phyloP scores from a whole-genome alignment of 23 red algal genomes.

The Cyanidiococcus yangmingshanensis region DNA sequence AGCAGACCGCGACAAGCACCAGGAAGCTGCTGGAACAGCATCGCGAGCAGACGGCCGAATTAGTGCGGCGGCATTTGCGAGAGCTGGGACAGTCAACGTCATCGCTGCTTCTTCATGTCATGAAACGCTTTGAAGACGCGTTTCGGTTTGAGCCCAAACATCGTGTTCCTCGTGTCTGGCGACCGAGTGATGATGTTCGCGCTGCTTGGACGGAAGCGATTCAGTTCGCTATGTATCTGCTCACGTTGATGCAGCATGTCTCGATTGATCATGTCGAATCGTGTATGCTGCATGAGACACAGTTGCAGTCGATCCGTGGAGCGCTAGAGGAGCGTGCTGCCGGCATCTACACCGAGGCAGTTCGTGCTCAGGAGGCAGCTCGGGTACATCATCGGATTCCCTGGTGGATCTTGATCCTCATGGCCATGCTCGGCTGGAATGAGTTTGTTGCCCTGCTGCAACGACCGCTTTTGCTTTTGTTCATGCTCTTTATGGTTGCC shows the following conservation, averaged over 20 bases:
- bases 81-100: background rate
- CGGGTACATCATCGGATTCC: constrained; percentile 57
- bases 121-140: constrained; percentile 65
- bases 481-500: constrained; percentile 39
- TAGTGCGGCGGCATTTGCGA: background rate
- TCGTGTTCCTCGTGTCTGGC: constrained; percentile 61
- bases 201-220: constrained; percentile 46
- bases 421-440: constrained; percentile 81
- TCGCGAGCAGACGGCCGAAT: background rate
- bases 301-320: constrained; percentile 18
- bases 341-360: constrained; percentile 66
- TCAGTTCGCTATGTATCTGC: constrained; percentile 28
- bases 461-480: constrained; percentile 53
- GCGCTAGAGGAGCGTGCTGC: constrained; percentile 49
- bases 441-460: constrained; percentile 57
- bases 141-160: constrained; percentile 76
- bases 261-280: background rate
- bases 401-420: constrained; percentile 37
- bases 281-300: background rate
- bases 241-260: constrained; percentile 8
- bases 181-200: constrained; percentile 66
- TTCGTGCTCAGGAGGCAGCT: constrained; percentile 74
- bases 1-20: background rate
- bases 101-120: constrained; percentile 36
- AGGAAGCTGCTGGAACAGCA: background rate